Evolutionary conservation across 1,284 basidiomycete genomes (phyloP), one percentile per base, ranked within the genome.

Genomic region (Ganoderma sinense): DNA sequence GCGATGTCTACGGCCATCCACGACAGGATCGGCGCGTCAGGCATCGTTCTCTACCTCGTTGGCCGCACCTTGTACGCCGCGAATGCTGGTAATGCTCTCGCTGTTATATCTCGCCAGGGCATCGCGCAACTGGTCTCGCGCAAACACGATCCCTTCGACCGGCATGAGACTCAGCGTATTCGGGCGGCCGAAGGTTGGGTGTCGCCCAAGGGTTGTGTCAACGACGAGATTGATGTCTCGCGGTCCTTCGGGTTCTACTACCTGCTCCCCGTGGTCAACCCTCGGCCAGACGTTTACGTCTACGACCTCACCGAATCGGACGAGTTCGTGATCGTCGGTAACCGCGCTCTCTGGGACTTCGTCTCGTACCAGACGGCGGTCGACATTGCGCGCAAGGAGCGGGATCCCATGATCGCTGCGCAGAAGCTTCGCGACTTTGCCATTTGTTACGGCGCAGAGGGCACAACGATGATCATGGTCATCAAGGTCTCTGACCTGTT

Each of bases 401-500:
- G 89, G 36, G 95, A 99, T 79, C 96, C 97, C 0, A 98, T 98
- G 96, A 91, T 97, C 76, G 97, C 98, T 4, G 96, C 97, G 0
- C 97, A 98, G 83, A 99, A 98, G 84, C 83, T 99, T 65, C 89
- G 98, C 66, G 98, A 99, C 81, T 94, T 98, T 75, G 97, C 98
- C 13, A 94, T 99, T 78, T 96, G 95, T 76, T 99, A 99, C 81
- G 98, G 98, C 16, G 97, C 97, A 11, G 92, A 96, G 73, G 95
- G 95, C 18, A 96, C 93, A 71, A 93, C 95, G 69, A 98, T 99
- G 96, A 97, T 99, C 82, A 99, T 99, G 97, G 96, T 99, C 45
- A 90, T 99, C 74, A 91, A 90, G 62, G 87, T 98, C 18, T 89
- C 89, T 14, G 95, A 95, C 77, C 82, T 97, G 41, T 96, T 97